Conservation (phyloP, 129 eudicot genomes). For the Tagetes erecta region DNA sequence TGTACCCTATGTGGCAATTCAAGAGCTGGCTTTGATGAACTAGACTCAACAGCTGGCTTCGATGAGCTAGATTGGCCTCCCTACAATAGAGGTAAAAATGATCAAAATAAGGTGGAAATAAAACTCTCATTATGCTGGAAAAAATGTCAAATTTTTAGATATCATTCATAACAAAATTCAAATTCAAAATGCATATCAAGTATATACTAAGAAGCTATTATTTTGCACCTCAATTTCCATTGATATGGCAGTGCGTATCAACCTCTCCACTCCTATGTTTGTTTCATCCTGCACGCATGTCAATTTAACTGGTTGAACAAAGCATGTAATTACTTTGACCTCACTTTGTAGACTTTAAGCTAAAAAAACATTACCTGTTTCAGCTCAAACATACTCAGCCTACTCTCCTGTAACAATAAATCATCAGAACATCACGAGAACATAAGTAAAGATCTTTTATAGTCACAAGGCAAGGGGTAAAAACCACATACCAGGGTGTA, state of each 20-base stretch:
- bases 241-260: no score
- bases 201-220: not conserved
- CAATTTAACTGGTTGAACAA: no score
- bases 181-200: not conserved
- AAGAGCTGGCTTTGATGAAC: conserved; percentile 62
- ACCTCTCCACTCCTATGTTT: no score
- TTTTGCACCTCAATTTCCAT: no score
- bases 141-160: no score
- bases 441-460: not conserved
- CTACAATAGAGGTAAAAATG: conserved; percentile 32
- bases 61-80: conserved; percentile 36
- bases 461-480: not conserved
- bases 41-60: not conserved
- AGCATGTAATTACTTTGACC: no score
- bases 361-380: no score
- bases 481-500: conserved; percentile 34
- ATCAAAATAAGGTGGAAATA: not conserved
- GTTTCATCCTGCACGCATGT: no score
- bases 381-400: no score
- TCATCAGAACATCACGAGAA: no score
- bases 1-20: conserved; percentile 57
- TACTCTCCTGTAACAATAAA: no score
- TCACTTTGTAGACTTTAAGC: no score
- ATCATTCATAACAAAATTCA: not conserved
- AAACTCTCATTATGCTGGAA: not conserved